These are phyloP conservation scores for Toxicodendron radicans DNA, from an alignment of 345 rosid species.

Conservation along the genomic window DNA sequence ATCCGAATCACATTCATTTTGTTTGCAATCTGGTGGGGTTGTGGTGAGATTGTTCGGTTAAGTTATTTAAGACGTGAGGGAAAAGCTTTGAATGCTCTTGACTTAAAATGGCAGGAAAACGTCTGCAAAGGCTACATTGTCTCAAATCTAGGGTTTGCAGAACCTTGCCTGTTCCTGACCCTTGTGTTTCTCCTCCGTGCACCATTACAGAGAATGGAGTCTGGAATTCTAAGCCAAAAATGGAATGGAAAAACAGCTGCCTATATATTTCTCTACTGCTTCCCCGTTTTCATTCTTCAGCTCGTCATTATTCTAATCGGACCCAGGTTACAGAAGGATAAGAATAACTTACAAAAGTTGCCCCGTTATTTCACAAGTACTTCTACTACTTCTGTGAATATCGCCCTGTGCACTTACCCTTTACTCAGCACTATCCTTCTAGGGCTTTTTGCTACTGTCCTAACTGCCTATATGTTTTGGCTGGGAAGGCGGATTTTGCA, in stretches of 20 bases:
- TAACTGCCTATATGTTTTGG: conserved; percentile 83
- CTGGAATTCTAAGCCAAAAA: conserved; percentile 60
- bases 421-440: conserved; percentile 76
- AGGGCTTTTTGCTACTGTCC: conserved; percentile 68
- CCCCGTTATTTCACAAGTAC: conserved; percentile 72
- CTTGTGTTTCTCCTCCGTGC: conserved; percentile 87
- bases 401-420: conserved; percentile 86
- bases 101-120: conserved; percentile 78
- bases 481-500: conserved; percentile 83
- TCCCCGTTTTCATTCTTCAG: conserved; percentile 86
- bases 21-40: conserved; percentile 82
- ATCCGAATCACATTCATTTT: conserved; percentile 68
- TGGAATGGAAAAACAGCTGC: conserved; percentile 81
- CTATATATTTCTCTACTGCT: conserved; percentile 64
- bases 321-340: conserved; percentile 55
- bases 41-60: conserved; percentile 78
- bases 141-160: conserved; percentile 93
- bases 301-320: conserved; percentile 65
- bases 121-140: conserved; percentile 88
- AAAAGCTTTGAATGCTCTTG: conserved; percentile 52
- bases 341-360: conserved; percentile 41
- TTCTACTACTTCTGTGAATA: conserved; percentile 27
- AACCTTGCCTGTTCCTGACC: conserved; percentile 91
- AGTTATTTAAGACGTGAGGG: conserved; percentile 68
- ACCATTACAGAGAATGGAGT: conserved; percentile 70